Base-by-base conservation (phyloP, 2,329 filamentous ascomycete genomes). In the Davidsoniella virescens region DNA sequence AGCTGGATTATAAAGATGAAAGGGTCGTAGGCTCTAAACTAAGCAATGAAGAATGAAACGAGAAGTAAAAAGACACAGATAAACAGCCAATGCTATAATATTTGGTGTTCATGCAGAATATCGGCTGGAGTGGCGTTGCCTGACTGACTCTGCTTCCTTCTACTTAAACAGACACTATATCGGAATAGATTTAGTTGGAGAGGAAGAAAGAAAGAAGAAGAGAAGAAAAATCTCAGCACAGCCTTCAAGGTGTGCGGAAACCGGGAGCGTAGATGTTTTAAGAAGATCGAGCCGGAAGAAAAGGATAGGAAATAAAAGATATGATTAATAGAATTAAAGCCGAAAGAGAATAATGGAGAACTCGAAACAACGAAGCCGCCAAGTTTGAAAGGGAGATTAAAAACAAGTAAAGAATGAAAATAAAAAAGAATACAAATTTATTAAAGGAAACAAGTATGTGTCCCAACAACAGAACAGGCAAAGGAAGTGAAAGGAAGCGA, bases 241-340 rank as follows among this genome's bases (percentile, higher is more conserved):
- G 16, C 16, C n/a, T 41, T 41, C 39, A 17, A 41, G n/a, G n/a
- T 33, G 29, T 33, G 6, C 9, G 39, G 39, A n/a, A 41, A 37
- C 18, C 29, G 45, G 29, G 33, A 37, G 37, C 39, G 45, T 18
- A 33, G 33, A 38, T 48, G 45, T 48, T 29, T 48, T 33, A 38
- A 41, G 37, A 41, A 9, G 39, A 41, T 48, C 33, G 29, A 39
- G 18, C 16, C 25, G 52, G 38, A 36, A 33, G 56, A 57, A 57
- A 33, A 33, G 29, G 29, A 56, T 51, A 54, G 54, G 54, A 57
- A 56, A 56, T 57, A 55, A 59, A 56, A 58, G 57, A 58, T 59
- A 55, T 55, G 59, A 55, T 59, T 57, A 58, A 55, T 58, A 59
- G 52, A 54, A 45, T 45, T 49, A 53, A 46, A 42, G 52, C 42